Base-by-base conservation (phyloP, 2,329 filamentous ascomycete genomes). In the Colletotrichum acutatum region DNA sequence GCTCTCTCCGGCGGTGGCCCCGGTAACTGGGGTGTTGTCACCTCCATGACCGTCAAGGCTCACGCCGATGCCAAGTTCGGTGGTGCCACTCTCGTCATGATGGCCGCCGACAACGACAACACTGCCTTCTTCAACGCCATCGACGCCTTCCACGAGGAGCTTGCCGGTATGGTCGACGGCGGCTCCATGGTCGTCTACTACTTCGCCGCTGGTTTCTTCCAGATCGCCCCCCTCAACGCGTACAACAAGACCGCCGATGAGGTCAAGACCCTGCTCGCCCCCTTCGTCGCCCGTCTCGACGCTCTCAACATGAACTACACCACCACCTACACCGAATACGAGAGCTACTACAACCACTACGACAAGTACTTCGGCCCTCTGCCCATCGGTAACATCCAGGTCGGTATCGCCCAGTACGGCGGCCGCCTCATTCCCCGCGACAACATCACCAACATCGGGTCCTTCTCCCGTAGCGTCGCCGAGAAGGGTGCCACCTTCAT, bases 151-250 rank as follows among this genome's bases (percentile, higher is more conserved):
- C 53, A 78, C 76, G 22, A 78, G 30, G 74, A 78, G 59, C 82
- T 90, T 0, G 84, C 87, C 0, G 79, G 77, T 2, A 84, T 89
- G 69, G 82, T 88, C 16, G 87, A 88, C 69, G 80, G 83, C 1
- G 89, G 88, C 6, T 82, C 83, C n/a, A 87, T 85, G 82, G 79
- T 83, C 28, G 80, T 86, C 16, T 90, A 86, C 78, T 84, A 83
- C 74, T 84, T 88, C 71, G 85, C 82, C 63, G 83, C 84, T 73
- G 77, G 79, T 11, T 83, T 82, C 75, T 90, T 90, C 79, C 75
- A 78, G 61, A 84, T 90, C 56, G 78, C 82, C 0, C 84, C 85
- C 3, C 74, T 89, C 26, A 89, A 85, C 0, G 86, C 82, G 0
- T 88, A 85, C 49, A 83, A 84, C 76, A 84, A 87, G 69, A 84